A percentile compares a stretch with the other conserved stretches of the same genome.
Conservation (phyloP, 2,329 filamentous ascomycete genomes). For the Cercospora sojina region DNA sequence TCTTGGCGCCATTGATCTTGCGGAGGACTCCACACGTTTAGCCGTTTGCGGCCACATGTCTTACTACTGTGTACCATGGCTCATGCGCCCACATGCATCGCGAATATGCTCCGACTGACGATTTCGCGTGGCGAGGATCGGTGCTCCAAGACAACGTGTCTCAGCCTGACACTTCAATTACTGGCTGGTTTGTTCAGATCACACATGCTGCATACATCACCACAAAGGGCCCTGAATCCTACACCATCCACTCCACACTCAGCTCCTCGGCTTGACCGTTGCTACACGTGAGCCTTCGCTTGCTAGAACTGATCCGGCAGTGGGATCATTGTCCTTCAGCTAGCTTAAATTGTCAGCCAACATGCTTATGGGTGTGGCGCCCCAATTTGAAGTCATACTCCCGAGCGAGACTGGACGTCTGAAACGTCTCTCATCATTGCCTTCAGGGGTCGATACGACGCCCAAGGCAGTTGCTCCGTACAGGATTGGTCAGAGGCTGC, state of each 20-base stretch:
- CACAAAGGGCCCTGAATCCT: conserved; percentile 5
- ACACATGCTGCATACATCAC: conserved; percentile 2
- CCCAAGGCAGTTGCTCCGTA: background rate
- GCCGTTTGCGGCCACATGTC: conserved; percentile 12
- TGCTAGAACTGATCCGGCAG: background rate
- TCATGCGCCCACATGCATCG: conserved; percentile 6
- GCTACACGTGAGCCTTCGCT: conserved; percentile 1
- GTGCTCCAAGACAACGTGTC: background rate
- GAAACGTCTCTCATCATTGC: conserved; percentile 3
- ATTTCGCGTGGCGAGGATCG: background rate
- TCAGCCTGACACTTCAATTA: conserved; percentile 2
- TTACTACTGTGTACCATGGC: conserved; percentile 11
- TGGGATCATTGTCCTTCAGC: conserved; percentile 13
- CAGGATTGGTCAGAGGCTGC: conserved; percentile 11
- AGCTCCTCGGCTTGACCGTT: background rate
- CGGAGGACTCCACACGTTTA: conserved; percentile 6
- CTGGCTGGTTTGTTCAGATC: conserved; percentile 7
- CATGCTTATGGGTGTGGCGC: conserved; percentile 9
- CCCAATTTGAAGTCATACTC: conserved; percentile 2
- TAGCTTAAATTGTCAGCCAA: background rate
- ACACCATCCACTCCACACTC: background rate
- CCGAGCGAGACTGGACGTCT: conserved; percentile 2
- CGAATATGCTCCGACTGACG: conserved; percentile 6
- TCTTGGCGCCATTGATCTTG: conserved; percentile 5
- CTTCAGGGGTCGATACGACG: background rate